Conservation (phyloP, 139 green algal species). For the Ettlia oleoabundans region DNA sequence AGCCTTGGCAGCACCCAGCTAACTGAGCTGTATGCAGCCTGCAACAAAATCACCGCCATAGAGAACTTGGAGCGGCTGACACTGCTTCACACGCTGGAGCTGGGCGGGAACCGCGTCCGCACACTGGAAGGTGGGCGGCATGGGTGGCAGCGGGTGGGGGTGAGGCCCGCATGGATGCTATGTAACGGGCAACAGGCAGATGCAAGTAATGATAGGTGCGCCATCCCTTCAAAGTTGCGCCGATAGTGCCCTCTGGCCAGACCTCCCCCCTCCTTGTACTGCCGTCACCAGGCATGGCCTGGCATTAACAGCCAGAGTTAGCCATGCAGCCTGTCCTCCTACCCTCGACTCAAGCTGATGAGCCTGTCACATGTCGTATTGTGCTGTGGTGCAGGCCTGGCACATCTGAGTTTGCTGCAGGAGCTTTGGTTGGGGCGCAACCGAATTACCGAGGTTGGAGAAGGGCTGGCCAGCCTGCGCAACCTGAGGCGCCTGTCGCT, state of each 20-base stretch:
- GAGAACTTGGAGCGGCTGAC: slow-evolving; percentile 56
- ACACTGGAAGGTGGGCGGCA: slow-evolving; percentile 71
- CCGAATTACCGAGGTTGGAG: slow-evolving; percentile 72
- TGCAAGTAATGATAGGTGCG: too few species aligned
- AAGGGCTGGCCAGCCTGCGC: slow-evolving; percentile 19
- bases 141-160: background rate
- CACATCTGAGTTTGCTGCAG: slow-evolving; percentile 56
- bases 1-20: slow-evolving; percentile 53
- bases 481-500: slow-evolving; percentile 60
- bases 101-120: slow-evolving; percentile 91
- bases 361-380: background rate
- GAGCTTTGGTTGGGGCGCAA: slow-evolving; percentile 96
- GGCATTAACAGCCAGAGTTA: too few species aligned
- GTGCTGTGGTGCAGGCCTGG: background rate
- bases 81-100: slow-evolving; percentile 80
- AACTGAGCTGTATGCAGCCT: slow-evolving; percentile 84
- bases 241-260: too few species aligned
- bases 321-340: too few species aligned
- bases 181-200: too few species aligned
- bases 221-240: too few species aligned
- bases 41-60: slow-evolving; percentile 84
- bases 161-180: background rate
- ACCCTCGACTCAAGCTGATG: too few species aligned
- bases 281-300: too few species aligned
- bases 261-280: too few species aligned